Evolutionary conservation across 371 early-diverging fungal genomes (phyloP).

Genomic region (Sporodiniella umbellata): DNA sequence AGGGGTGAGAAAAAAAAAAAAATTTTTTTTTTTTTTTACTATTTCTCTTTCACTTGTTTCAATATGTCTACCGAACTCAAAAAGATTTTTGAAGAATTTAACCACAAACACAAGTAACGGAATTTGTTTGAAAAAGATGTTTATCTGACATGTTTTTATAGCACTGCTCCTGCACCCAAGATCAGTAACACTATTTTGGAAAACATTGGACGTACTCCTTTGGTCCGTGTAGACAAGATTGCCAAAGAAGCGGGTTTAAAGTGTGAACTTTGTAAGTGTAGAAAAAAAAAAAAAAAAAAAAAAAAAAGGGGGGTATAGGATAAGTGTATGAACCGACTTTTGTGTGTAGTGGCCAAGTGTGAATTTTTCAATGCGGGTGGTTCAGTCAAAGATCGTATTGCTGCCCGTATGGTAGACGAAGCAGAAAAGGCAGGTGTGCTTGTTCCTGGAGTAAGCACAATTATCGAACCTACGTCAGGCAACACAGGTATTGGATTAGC

Average conservation of each 20-base stretch:
- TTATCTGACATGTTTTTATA: background rate
- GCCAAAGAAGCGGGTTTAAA: slow-evolving; percentile 82
- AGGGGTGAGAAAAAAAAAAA: slow-evolving; percentile 7
- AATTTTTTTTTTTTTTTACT: slow-evolving; percentile 2
- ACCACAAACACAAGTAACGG: slow-evolving; percentile 22
- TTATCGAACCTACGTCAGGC: slow-evolving; percentile 77
- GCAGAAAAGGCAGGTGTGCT: slow-evolving; percentile 89
- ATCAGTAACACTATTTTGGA: slow-evolving; percentile 80
- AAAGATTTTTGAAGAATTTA: slow-evolving; percentile 13
- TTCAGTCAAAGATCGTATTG: slow-evolving; percentile 97
- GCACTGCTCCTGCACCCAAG: slow-evolving; percentile 61
- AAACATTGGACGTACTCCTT: slow-evolving; percentile 95
- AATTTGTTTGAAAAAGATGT: no score
- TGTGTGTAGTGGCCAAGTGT: slow-evolving; percentile 94
- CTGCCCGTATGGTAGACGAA: slow-evolving; percentile 91
- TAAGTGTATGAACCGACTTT: background rate
- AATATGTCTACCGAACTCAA: slow-evolving; percentile 17
- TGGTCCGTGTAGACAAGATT: slow-evolving; percentile 87
- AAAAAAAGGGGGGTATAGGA: no score
- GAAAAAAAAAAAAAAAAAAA: no score
- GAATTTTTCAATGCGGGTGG: slow-evolving; percentile 98
- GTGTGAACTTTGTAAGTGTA: slow-evolving; percentile 84
- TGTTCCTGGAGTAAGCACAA: slow-evolving; percentile 82
- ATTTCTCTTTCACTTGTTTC: background rate
- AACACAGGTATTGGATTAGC: slow-evolving; percentile 59